Evolutionary conservation across 176 grass and related monocot species (phyloP).

Genomic region (Aegilops longissima): DNA sequence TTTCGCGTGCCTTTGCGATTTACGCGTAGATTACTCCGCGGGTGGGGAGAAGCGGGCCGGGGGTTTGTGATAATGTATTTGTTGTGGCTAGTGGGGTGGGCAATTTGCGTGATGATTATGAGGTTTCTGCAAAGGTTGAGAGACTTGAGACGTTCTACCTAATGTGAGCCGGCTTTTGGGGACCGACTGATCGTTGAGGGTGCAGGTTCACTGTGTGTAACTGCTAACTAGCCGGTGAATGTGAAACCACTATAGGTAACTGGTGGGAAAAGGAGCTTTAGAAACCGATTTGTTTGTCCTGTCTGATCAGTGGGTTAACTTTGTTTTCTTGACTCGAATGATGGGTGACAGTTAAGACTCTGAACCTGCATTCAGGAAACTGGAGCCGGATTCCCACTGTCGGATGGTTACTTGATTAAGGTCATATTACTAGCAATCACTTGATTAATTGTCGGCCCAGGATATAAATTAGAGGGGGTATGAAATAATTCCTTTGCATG

Average conservation of each 20-base stretch:
- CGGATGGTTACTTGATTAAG: background rate
- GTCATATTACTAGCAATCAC: too few relatives aligned
- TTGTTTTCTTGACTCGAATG: background rate
- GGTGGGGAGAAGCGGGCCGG: background rate
- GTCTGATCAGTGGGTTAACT: background rate
- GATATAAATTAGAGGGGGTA: too few relatives aligned
- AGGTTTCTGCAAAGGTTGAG: slow-evolving; percentile 10
- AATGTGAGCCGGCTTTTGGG: slow-evolving; percentile 36
- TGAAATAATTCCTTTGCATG: too few relatives aligned
- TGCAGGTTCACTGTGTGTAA: too few relatives aligned
- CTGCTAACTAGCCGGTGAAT: background rate
- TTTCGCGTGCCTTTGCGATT: slow-evolving; percentile 18
- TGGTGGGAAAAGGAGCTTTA: background rate
- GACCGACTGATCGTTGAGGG: slow-evolving; percentile 18
- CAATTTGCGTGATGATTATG: slow-evolving; percentile 21
- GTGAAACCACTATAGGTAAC: slow-evolving; percentile 18
- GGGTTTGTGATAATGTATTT: background rate
- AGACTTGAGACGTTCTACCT: slow-evolving; percentile 32
- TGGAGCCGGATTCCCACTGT: background rate
- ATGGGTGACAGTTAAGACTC: slow-evolving; percentile 27
- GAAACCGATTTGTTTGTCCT: background rate
- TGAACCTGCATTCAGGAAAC: background rate
- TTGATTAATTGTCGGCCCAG: too few relatives aligned
- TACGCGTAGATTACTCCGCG: background rate
- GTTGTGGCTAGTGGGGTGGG: slow-evolving; percentile 24